Conservation (phyloP, 179 eudicot species). For the Silene coronaria region DNA sequence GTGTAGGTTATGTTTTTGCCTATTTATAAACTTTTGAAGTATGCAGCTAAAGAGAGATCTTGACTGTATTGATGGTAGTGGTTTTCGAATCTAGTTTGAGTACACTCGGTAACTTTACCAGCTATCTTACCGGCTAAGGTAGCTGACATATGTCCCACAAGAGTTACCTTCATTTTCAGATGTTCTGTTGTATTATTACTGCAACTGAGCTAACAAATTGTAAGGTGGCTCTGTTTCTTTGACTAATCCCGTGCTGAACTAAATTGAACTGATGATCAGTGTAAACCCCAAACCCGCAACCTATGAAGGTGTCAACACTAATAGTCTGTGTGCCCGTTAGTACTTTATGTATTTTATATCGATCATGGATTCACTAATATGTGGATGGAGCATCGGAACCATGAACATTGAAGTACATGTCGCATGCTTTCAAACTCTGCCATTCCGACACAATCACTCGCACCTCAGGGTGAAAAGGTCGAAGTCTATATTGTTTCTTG, state of each 20-base stretch:
- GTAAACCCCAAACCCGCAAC: slow-evolving; percentile 29
- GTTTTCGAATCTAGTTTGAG: not conserved
- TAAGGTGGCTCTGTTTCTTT: slow-evolving; percentile 26
- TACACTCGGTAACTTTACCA: not conserved
- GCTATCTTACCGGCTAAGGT: too few species aligned
- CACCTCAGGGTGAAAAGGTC: too few species aligned
- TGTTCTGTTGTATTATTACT: slow-evolving; percentile 11
- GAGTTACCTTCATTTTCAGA: slow-evolving; percentile 24
- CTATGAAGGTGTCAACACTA: slow-evolving; percentile 9
- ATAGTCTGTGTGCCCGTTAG: slow-evolving; percentile 1
- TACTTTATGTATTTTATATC: slow-evolving; percentile 25
- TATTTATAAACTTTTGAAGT: not conserved
- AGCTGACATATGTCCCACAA: too few species aligned
- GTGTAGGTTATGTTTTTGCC: not conserved
- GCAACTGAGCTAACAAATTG: slow-evolving; percentile 22
- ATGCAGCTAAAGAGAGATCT: not conserved
- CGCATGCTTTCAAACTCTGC: slow-evolving; percentile 10
- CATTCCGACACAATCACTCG: not conserved
- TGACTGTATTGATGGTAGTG: too few species aligned
- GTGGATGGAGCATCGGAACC: slow-evolving; percentile 23
- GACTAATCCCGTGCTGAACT: slow-evolving; percentile 28
- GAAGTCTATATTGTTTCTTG: too few species aligned
- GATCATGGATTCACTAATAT: slow-evolving; percentile 26
- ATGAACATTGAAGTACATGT: slow-evolving; percentile 16
- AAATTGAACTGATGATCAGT: slow-evolving; percentile 31